phyloP scores from a whole-genome alignment of 106 monocot genomes.

The Dendrobium nobile region DNA sequence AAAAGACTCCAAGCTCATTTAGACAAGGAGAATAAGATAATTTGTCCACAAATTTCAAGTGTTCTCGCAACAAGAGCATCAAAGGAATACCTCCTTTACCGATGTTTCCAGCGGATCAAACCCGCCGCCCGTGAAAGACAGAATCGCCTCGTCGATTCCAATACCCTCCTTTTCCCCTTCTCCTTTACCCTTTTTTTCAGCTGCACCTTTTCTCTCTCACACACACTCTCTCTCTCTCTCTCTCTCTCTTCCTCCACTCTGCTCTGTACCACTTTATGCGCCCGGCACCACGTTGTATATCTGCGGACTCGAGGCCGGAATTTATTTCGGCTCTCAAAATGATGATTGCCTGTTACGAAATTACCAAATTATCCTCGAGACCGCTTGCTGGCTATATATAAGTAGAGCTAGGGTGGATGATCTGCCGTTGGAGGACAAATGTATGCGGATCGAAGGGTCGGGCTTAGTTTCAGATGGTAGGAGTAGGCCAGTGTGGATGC shows the following conservation, averaged over 20 bases:
- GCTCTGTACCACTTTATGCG: slow-evolving; percentile 2
- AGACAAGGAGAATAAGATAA: background rate
- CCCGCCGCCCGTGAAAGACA: background rate
- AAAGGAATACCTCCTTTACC: background rate
- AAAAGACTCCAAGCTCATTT: background rate
- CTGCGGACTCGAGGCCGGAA: slow-evolving; percentile 6
- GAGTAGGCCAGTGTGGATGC: background rate
- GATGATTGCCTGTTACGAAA: background rate
- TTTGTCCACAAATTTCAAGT: background rate
- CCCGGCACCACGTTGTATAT: background rate
- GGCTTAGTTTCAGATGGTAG: background rate
- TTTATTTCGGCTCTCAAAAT: background rate
- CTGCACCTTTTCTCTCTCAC: background rate
- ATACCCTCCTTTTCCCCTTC: background rate
- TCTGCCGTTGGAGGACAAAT: background rate
- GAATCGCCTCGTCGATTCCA: background rate
- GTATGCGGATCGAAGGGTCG: background rate
- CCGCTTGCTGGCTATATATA: no score
- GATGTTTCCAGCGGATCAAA: background rate
- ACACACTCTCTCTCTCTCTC: slow-evolving; percentile 5
- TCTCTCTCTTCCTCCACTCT: background rate
- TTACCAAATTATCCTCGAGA: background rate
- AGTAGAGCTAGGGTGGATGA: background rate
- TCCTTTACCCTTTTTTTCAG: slow-evolving; percentile 5
- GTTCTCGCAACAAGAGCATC: background rate